A percentile compares a stretch with the other conserved stretches of the same genome.
These are phyloP conservation scores for Aureoboletus auriporus DNA, from an alignment of 768 basidiomycete genomes.

Conservation along the genomic window DNA sequence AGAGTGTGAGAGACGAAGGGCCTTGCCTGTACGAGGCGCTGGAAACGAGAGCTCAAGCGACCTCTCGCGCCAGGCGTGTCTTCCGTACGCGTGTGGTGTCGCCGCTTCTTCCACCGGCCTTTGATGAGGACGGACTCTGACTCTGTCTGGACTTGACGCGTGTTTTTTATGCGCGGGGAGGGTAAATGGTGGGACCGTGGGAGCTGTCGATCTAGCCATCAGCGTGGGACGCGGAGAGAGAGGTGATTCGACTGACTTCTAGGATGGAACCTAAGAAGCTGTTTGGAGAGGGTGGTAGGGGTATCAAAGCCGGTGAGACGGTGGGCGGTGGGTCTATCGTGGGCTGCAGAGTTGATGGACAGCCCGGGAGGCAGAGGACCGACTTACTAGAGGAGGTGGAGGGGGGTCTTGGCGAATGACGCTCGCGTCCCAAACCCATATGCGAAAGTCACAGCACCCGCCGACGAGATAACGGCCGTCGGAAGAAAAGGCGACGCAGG, in stretches of 20 bases:
- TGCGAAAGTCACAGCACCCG: slow-evolving; percentile 27
- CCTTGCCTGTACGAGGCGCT: slow-evolving; percentile 16
- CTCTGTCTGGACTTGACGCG: slow-evolving; percentile 6
- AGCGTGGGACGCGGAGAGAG: not conserved
- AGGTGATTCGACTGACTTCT: slow-evolving; percentile 9
- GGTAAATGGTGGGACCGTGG: slow-evolving; percentile 8
- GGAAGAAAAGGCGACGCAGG: slow-evolving; percentile 30
- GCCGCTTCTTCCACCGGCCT: slow-evolving; percentile 12
- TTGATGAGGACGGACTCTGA: slow-evolving; percentile 1
- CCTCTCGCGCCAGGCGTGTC: not conserved
- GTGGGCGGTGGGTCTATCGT: not conserved
- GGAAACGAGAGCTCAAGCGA: slow-evolving; percentile 10
- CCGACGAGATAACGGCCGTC: slow-evolving; percentile 26
- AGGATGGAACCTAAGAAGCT: slow-evolving; percentile 15
- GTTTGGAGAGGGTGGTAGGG: slow-evolving; percentile 20
- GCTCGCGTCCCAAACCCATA: slow-evolving; percentile 27
- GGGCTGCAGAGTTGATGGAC: slow-evolving; percentile 8
- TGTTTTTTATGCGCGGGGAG: not conserved
- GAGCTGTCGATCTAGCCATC: slow-evolving; percentile 8
- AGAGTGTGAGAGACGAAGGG: not conserved
- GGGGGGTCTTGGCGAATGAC: slow-evolving; percentile 14
- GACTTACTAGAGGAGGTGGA: slow-evolving; percentile 13
- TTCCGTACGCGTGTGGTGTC: not conserved
- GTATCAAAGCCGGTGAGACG: slow-evolving; percentile 17
- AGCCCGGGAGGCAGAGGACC: not conserved